Percentiles rank a stretch among this genome's conserved stretches.
Evolutionary conservation across 208 protist species (phyloP).

Genomic region (Trypanosoma lewisi): DNA sequence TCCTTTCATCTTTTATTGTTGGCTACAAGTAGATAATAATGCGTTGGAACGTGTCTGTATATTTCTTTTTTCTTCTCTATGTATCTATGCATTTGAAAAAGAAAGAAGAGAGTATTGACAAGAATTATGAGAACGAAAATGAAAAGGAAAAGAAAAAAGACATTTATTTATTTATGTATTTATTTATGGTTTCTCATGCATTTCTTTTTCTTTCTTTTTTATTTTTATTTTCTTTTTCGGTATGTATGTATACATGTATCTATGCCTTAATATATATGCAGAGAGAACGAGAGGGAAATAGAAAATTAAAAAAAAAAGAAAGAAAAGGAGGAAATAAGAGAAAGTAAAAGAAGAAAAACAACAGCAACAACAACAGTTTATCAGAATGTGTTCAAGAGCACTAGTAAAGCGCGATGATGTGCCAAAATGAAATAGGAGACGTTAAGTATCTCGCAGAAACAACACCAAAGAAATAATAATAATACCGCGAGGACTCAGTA

Average conservation of each 20-base stretch:
- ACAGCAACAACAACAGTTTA: no score
- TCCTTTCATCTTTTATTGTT: no score
- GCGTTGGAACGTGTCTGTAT: no score
- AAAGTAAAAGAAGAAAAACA: constrained; percentile 11
- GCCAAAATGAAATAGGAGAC: no score
- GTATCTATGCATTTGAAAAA: no score
- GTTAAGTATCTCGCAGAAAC: no score
- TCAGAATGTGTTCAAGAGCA: no score
- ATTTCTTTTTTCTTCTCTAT: no score
- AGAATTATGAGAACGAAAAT: background rate
- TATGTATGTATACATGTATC: constrained; percentile 8
- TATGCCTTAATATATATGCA: constrained; percentile 8
- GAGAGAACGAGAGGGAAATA: background rate
- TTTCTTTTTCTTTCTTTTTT: background rate
- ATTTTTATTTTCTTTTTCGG: constrained; percentile 6
- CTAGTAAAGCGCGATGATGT: no score
- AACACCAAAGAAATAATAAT: no score
- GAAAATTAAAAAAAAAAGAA: constrained; percentile 7
- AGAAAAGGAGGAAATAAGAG: constrained; percentile 6
- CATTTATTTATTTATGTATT: constrained; percentile 6
- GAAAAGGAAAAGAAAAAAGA: background rate
- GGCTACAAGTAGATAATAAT: no score
- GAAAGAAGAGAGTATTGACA: background rate
- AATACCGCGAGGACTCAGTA: no score
- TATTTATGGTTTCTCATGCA: background rate